Base-by-base conservation (phyloP, 2,329 filamentous ascomycete genomes). In the Chrysoporthe puriensis region DNA sequence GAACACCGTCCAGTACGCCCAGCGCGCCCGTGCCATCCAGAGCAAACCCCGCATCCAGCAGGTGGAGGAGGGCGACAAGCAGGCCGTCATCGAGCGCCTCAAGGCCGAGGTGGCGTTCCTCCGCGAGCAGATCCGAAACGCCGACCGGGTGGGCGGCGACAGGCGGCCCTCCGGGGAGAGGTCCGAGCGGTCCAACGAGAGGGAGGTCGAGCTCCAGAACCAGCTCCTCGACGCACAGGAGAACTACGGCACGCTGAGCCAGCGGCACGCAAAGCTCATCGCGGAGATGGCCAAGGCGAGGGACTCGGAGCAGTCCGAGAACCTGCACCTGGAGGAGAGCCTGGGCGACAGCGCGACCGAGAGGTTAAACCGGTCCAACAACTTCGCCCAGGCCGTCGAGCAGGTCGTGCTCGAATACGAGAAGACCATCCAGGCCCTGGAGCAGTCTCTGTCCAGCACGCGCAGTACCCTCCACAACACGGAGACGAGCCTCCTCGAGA, bases 1-100 rank as follows among this genome's bases (percentile, higher is more conserved):
- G 67, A 99, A 99, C 78, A 99, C 96, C 0, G 93, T 99, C 32
- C 92, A 97, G 78, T 99, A 99, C 79, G 96, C 96, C 7, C 96
- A 98, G 81, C 89, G 96, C 71, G 96, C 96, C 70, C 91, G 96
- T 71, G 94, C 94, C 1, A 99, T 99, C 69, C 96, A 99, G 82
- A 97, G 93, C 81, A 98, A 97, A 79, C 96, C 96, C 8, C 91
- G 94, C 69, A 98, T 99, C 70, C 96, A 99, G 79, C 92, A 97
- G 76, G 83, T 93, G 18, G 95, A 98, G 73, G 95, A 98, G 71
- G 89, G 91, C 65, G 96, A 99, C 80, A 97, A 97, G 79, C 92
- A 97, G 77, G 94, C 93, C 44, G 84, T 96, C 48, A 97, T 99
- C 70, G 96, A 98, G 65, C 89, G 96, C 52, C 86, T 99, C 62